Evolutionary conservation across 495 filamentous ascomycete species (phyloP), one percentile per base, ranked within the genome.

Genomic region (Aspergillus bridgeri): DNA sequence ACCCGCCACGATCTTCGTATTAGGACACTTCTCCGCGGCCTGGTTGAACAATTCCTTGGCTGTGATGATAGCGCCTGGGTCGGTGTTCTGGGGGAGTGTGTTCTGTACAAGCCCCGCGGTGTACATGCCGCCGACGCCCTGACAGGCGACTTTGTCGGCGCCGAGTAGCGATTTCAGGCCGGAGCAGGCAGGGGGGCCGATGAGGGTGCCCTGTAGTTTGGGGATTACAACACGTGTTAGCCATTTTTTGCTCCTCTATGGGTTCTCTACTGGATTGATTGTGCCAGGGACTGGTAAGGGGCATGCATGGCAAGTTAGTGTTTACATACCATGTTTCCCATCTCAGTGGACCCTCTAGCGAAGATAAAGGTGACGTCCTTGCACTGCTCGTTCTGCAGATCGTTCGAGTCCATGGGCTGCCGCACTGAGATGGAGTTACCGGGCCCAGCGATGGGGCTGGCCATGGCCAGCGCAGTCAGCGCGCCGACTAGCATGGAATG

Each of bases 1-100:
- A 24, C 75, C 71, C n/a, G 79, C 67, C 19, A 84, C 76, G 56
- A 86, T 76, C 58, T 82, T 75, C 13, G 81, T 81, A 42, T 74
- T 73, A 0, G 83, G 82, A 58, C 83, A 86, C 29, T 71, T 61
- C 20, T 56, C 60, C 9, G 70, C 63, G 0, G 76, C 75, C 21
- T 72, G 64, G 17, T 71, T 59, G 27, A 70, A 70, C 42, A 74
- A 63, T 29, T 60, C 56, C 22, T 66, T 71, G 22, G 68, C 69
- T 24, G 70, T 73, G 43, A 74, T 66, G 17, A 80, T 77, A 42
- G 75, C 71, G 7, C 46, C 62, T n/a, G 59, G 64, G 54, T 65
- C 58, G 17, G 67, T 65, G 53, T 72, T 70, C 24, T 64, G 45
- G 17, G 65, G 57, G 17, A 72, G 64, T 11, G 52, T 45, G 45